Conservation (phyloP, 305 asterid genomes). For the Ilex paraguariensis region DNA sequence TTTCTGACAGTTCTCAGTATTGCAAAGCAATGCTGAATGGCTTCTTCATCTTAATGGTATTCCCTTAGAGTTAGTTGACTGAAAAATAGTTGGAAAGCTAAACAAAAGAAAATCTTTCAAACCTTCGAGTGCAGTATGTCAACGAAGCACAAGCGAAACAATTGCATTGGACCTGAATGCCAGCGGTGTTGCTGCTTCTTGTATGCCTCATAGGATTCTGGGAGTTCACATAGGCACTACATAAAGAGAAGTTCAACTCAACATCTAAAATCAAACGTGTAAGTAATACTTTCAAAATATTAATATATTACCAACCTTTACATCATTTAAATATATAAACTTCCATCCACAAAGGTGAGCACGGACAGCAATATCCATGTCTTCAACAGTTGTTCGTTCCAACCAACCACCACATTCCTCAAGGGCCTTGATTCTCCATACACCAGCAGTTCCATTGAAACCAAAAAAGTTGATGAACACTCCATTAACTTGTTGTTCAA, state of each 20-base stretch:
- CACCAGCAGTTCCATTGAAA: slow-evolving; percentile 93
- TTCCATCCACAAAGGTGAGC: slow-evolving; percentile 95
- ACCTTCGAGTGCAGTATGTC: slow-evolving; percentile 80
- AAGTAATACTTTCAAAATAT: slow-evolving; percentile 9
- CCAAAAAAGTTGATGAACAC: slow-evolving; percentile 90
- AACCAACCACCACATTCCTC: slow-evolving; percentile 95
- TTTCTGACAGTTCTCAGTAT: too few species aligned
- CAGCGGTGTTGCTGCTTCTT: slow-evolving; percentile 94
- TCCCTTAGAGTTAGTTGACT: not conserved
- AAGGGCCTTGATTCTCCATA: slow-evolving; percentile 89
- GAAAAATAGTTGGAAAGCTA: not conserved
- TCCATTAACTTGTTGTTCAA: slow-evolving; percentile 93
- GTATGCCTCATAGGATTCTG: slow-evolving; percentile 87
- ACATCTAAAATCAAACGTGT: slow-evolving; percentile 11
- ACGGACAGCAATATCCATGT: slow-evolving; percentile 95
- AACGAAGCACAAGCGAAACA: slow-evolving; percentile 70
- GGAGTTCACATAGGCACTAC: slow-evolving; percentile 91
- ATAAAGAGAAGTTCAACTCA: slow-evolving; percentile 8
- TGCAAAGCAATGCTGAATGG: not conserved
- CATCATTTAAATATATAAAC: slow-evolving; percentile 77
- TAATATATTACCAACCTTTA: slow-evolving; percentile 48
- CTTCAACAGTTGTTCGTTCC: slow-evolving; percentile 94
- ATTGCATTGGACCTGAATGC: slow-evolving; percentile 98
- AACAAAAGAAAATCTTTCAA: slow-evolving; percentile 14
- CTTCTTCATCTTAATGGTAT: not conserved